Conservation (phyloP, 2,329 filamentous ascomycete genomes). For the Aschersonia sp. region DNA sequence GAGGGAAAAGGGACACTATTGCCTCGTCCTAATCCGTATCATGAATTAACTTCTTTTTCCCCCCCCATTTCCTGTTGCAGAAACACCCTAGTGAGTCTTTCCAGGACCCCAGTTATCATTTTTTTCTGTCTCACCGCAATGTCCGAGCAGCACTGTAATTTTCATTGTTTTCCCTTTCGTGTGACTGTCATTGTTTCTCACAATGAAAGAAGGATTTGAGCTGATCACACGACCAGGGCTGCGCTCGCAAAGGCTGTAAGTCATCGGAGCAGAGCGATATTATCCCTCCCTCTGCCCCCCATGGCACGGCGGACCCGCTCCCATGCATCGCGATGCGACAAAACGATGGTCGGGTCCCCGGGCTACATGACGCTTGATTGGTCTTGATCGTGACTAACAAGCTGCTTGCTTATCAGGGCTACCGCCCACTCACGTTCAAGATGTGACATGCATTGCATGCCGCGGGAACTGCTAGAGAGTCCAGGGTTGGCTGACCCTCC, state of each 20-base stretch:
- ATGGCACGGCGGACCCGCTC: neutral
- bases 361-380: neutral
- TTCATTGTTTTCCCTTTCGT: too few relatives aligned
- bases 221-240: neutral
- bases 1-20: too few relatives aligned
- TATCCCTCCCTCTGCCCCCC: neutral
- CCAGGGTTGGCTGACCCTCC: neutral
- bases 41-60: too few relatives aligned
- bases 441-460: neutral
- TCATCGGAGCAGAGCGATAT: neutral
- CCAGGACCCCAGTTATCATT: too few relatives aligned
- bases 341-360: neutral
- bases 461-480: neutral
- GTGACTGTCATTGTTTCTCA: too few relatives aligned
- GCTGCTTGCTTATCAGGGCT: neutral
- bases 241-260: neutral
- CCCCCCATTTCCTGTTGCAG: too few relatives aligned
- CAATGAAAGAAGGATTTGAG: too few relatives aligned
- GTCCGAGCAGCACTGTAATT: too few relatives aligned
- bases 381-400: neutral
- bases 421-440: neutral
- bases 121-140: too few relatives aligned
- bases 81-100: too few relatives aligned
- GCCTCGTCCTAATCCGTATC: too few relatives aligned
- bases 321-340: neutral